Percentiles rank a stretch among this genome's conserved stretches.
Evolutionary conservation across 1,139 yeast genomes (phyloP).

Genomic region (Spathaspora jeffriesii): DNA sequence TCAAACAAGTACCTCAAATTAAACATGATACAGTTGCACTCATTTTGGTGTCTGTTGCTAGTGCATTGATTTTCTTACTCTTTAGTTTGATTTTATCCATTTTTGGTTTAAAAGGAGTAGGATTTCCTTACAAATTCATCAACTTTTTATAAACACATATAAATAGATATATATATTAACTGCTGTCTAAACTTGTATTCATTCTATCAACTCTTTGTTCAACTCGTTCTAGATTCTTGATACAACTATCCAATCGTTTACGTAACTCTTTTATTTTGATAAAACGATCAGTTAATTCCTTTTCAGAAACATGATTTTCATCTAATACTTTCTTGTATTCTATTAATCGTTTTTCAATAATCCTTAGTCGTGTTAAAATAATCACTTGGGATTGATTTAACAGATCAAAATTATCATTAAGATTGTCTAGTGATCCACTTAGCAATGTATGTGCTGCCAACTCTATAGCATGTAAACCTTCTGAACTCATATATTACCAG

Average conservation of each 20-base stretch:
- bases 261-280: slow-evolving; percentile 32
- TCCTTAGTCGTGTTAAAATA: slow-evolving; percentile 46
- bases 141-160: slow-evolving; percentile 16
- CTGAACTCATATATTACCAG: slow-evolving; percentile 1
- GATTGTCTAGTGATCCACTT: slow-evolving; percentile 52
- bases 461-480: slow-evolving; percentile 50
- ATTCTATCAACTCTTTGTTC: slow-evolving; percentile 28
- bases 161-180: slow-evolving; percentile 6
- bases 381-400: slow-evolving; percentile 59
- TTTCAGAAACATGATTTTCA: slow-evolving; percentile 17
- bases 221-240: slow-evolving; percentile 31
- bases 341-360: slow-evolving; percentile 37
- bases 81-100: slow-evolving; percentile 57
- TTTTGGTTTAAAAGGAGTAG: slow-evolving; percentile 57
- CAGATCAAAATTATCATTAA: slow-evolving; percentile 52
- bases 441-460: slow-evolving; percentile 55
- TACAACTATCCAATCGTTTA: slow-evolving; percentile 31
- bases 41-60: slow-evolving; percentile 39
- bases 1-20: slow-evolving; percentile 49
- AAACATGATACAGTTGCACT: slow-evolving; percentile 42
- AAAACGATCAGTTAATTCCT: slow-evolving; percentile 26
- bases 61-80: slow-evolving; percentile 43
- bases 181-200: slow-evolving; percentile 7
- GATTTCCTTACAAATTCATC: slow-evolving; percentile 60
- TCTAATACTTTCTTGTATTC: slow-evolving; percentile 21